Evolutionary conservation across 139 green algal species (phyloP), one percentile per base, ranked within the genome.

Genomic region (Chlamydomonas sp.): DNA sequence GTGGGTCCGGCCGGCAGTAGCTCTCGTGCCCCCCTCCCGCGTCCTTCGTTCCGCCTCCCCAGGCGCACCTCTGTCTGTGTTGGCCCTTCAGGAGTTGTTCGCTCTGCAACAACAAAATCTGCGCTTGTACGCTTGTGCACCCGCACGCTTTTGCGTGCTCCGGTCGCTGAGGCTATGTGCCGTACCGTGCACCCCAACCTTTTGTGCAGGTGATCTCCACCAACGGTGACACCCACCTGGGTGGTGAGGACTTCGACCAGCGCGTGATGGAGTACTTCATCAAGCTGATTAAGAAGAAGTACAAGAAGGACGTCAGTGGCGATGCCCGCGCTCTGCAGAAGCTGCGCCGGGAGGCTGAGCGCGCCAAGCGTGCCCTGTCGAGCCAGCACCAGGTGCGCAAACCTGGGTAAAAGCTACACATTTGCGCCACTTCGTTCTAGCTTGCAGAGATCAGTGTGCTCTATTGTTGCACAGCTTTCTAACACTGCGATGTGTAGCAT

Each of bases 261-360:
- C 92, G 96, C 62, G 93, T 99, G 2, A 98, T 99, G 95, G 95
- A 99, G 87, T 99, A 99, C 93, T 98, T 99, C 90, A 97, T 99
- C 91, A 98, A 98, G 93, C 92, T 98, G 9, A 95, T 99, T 91
- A 99, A 99, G 93, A 93, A 95, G 64, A 99, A 99, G 93, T 96
- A 96, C 92, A 93, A 93, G 85, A 96, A 97, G 89, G 96, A 99
- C 85, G 87, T 99, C 68, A 96, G 90, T 81, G 80, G 86, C 57
- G 97, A 99, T 92, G 90, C 91, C 62, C 94, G 95, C 76, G 97
- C 97, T 0, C 93, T 99, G 81, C 95, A 98, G 92, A 98, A 98
- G 92, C 95, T 99, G 69, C 92, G 96, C 63, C 92, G 96, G 20
- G 97, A 98, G 92, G 96, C 95, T 16, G 97, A 99, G 93, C 93